Percentiles rank a stretch among this genome's conserved stretches.
Conservation (phyloP, 176 grass and related monocot species). For the Musa itinerans region DNA sequence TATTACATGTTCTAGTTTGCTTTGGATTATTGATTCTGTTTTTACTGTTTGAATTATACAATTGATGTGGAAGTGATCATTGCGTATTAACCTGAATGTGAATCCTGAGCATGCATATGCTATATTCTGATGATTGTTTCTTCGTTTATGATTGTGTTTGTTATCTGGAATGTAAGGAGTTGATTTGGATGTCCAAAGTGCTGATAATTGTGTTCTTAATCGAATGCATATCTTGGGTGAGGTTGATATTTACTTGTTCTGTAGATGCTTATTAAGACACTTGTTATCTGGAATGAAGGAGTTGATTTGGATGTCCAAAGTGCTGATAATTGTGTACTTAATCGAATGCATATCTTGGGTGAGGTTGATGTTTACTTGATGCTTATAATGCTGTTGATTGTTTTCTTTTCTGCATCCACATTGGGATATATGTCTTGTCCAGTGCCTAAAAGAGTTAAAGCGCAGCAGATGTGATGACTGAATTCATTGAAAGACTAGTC, state of each 20-base stretch:
- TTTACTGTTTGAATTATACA: background rate
- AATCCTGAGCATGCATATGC: too few relatives aligned
- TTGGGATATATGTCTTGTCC: background rate
- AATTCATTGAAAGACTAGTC: constrained; percentile 94
- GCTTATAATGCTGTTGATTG: background rate
- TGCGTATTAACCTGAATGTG: too few relatives aligned
- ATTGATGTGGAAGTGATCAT: background rate
- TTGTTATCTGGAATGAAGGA: background rate
- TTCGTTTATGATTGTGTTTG: background rate
- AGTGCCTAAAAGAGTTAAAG: background rate
- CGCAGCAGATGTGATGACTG: constrained; percentile 79
- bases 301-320: background rate
- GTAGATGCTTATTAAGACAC: too few relatives aligned
- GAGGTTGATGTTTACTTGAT: too few relatives aligned
- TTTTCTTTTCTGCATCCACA: background rate
- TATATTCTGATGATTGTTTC: background rate
- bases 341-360: background rate
- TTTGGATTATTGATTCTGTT: background rate
- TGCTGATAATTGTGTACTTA: background rate
- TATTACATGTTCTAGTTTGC: background rate
- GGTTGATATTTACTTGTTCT: too few relatives aligned
- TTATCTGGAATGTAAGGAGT: background rate
- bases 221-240: background rate
- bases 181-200: background rate
- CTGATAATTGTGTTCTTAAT: background rate